A percentile compares a stretch with the other conserved stretches of the same genome.
Evolutionary conservation across 805 yeast genomes (phyloP).

Genomic region (Lipomyces spencermartinsiae): DNA sequence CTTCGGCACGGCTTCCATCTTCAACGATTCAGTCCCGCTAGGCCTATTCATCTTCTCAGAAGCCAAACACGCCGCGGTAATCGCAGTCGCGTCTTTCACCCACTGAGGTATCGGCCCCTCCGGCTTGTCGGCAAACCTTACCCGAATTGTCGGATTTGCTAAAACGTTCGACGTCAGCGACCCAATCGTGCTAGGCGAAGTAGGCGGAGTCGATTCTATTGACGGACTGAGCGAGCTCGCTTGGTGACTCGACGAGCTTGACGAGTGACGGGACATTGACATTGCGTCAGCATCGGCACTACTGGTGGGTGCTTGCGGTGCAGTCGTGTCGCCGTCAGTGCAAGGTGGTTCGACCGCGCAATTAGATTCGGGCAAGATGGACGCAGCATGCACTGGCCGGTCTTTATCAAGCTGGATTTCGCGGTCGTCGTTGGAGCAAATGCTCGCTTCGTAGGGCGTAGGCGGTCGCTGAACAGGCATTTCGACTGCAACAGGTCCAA

Average conservation of each 20-base stretch:
- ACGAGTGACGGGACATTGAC: constrained; percentile 1
- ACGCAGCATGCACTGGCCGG: neutral
- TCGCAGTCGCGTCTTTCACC: neutral
- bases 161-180: neutral
- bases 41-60: neutral
- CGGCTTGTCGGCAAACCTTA: neutral
- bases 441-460: neutral
- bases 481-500: neutral
- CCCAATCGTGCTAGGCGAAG: neutral
- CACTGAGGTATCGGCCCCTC: neutral
- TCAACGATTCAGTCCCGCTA: neutral
- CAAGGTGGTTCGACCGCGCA: neutral
- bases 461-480: constrained; percentile 1
- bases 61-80: neutral
- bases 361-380: neutral
- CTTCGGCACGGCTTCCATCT: neutral
- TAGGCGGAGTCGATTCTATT: neutral
- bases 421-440: neutral
- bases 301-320: neutral
- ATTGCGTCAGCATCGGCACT: neutral
- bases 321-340: neutral
- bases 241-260: neutral
- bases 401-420: neutral
- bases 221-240: neutral
- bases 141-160: neutral